These are phyloP conservation scores for Chenopodium album DNA, from an alignment of 148 eudicot species.

Conservation along the genomic window DNA sequence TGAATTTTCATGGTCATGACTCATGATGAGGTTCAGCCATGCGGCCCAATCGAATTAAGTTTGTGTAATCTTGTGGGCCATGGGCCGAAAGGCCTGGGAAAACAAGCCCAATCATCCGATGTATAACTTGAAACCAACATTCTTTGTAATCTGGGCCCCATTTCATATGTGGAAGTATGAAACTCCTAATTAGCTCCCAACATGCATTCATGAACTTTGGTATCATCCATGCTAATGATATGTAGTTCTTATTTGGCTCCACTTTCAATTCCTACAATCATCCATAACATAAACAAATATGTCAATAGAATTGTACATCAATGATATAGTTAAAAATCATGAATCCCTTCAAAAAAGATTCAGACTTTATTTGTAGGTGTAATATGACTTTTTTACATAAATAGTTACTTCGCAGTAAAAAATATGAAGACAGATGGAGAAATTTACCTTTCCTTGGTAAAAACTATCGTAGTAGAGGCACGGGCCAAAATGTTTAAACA, in stretches of 20 bases:
- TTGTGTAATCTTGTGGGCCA: constrained; percentile 63
- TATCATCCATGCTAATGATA: constrained; percentile 50
- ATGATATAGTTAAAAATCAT: too few species aligned
- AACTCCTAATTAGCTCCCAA: constrained; percentile 75
- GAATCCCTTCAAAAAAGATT: too few species aligned
- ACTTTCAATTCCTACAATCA: constrained; percentile 43
- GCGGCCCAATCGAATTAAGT: constrained; percentile 51
- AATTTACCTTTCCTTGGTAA: constrained; percentile 53
- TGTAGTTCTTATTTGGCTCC: constrained; percentile 80
- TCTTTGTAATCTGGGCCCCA: constrained; percentile 56
- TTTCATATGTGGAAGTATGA: constrained; percentile 37
- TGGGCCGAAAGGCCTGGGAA: constrained; percentile 71
- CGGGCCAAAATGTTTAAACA: constrained; percentile 72
- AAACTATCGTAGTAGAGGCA: constrained; percentile 52
- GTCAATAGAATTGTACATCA: neutral
- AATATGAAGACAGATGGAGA: neutral
- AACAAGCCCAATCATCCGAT: constrained; percentile 47
- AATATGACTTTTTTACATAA: too few species aligned
- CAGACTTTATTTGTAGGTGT: too few species aligned
- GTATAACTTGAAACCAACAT: constrained; percentile 36
- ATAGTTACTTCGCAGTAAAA: too few species aligned
- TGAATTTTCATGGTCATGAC: neutral
- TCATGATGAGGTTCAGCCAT: neutral
- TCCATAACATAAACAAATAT: neutral
- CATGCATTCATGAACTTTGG: constrained; percentile 53